A percentile compares a stretch with the other conserved stretches of the same genome.
phyloP scores from a whole-genome alignment of 2,329 filamentous ascomycete species.

The Triangularia verruculosa region DNA sequence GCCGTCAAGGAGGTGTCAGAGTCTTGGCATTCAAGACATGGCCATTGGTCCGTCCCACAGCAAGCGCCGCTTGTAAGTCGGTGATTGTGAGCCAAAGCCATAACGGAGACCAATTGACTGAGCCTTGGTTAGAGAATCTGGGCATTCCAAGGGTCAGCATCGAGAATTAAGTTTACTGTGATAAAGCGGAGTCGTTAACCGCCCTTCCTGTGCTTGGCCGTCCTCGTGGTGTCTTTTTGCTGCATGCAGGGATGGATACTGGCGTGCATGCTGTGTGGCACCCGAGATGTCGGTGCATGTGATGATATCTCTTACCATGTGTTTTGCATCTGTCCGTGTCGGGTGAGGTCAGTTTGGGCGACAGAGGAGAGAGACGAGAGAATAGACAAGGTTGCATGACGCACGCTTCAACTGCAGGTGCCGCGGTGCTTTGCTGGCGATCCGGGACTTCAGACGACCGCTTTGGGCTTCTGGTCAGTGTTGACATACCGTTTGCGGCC shows the following conservation, averaged over 20 bases:
- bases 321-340: not conserved
- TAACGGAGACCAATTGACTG: not conserved
- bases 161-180: not conserved
- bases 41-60: not conserved
- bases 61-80: not conserved
- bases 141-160: not conserved
- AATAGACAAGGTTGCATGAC: constrained; percentile 3
- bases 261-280: constrained; percentile 1
- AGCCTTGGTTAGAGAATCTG: not conserved
- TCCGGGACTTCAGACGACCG: constrained; percentile 14
- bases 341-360: not conserved
- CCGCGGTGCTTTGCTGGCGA: constrained; percentile 11
- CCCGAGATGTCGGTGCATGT: not conserved
- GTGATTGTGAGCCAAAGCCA: not conserved
- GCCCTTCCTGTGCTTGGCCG: not conserved
- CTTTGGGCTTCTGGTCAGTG: constrained; percentile 14
- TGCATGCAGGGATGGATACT: constrained; percentile 13
- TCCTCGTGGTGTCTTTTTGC: constrained; percentile 14
- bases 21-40: not conserved
- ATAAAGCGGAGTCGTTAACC: not conserved
- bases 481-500: constrained; percentile 17
- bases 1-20: not conserved
- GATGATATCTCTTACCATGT: not conserved
- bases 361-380: not conserved
- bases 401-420: constrained; percentile 1